Conservation (phyloP, 2,329 filamentous ascomycete genomes). For the Trichothecium sympodiale region DNA sequence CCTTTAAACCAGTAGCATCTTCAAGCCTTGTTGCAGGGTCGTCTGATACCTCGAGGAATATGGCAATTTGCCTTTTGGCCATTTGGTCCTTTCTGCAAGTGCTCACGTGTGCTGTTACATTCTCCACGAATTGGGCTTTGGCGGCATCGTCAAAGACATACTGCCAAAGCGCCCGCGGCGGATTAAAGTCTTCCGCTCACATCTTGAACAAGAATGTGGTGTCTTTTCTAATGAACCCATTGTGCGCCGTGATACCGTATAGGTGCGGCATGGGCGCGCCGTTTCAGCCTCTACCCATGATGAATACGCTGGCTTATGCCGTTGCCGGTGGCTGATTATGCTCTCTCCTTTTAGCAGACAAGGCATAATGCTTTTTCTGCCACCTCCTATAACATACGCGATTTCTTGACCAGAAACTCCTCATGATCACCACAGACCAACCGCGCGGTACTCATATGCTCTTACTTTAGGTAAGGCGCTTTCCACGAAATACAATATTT, state of each 20-base stretch:
- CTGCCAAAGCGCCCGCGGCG: conserved; percentile 46
- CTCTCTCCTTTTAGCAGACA: no score
- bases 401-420: no score
- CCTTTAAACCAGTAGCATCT: conserved; percentile 50
- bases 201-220: conserved; percentile 24
- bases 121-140: conserved; percentile 45
- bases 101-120: conserved; percentile 47
- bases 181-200: conserved; percentile 27
- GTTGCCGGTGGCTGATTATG: no score
- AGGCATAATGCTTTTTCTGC: no score
- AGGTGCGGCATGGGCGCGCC: no score
- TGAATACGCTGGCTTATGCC: no score
- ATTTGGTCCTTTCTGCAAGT: conserved; percentile 45
- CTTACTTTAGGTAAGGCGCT: no score
- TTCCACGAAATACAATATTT: no score
- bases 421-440: no score
- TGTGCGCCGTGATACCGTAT: conserved; percentile 22
- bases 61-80: conserved; percentile 51
- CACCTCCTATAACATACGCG: no score
- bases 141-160: conserved; percentile 48
- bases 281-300: no score
- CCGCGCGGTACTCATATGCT: no score
- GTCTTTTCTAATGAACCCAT: conserved; percentile 24
- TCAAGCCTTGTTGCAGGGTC: conserved; percentile 44
- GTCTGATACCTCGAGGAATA: conserved; percentile 44